Conservation (phyloP, 441 rosid species). For the Syzygium malaccense region DNA sequence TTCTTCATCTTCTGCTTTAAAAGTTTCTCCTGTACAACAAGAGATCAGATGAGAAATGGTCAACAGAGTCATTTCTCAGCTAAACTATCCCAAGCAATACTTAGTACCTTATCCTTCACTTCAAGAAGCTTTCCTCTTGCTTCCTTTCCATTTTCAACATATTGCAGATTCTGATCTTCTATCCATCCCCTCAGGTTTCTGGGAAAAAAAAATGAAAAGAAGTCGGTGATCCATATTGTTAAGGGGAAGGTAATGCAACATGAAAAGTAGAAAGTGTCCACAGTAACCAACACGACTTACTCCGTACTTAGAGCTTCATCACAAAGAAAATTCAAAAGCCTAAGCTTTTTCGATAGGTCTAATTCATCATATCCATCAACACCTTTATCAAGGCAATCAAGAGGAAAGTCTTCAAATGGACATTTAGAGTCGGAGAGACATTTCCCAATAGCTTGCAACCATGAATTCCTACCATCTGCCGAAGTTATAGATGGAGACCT, state of each 20-base stretch:
- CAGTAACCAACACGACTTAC: slow-evolving; percentile 32
- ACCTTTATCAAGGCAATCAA: slow-evolving; percentile 30
- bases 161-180: slow-evolving; percentile 38
- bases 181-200: slow-evolving; percentile 60
- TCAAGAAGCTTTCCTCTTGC: slow-evolving; percentile 40
- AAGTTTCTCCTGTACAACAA: slow-evolving; percentile 39
- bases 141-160: slow-evolving; percentile 38
- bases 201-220: not conserved
- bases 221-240: not conserved
- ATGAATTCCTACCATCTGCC: slow-evolving; percentile 30
- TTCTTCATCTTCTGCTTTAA: slow-evolving; percentile 46
- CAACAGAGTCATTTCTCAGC: not conserved
- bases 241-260: not conserved
- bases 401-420: slow-evolving; percentile 25
- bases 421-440: slow-evolving; percentile 35
- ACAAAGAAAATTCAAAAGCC: slow-evolving; percentile 66
- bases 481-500: slow-evolving; percentile 44
- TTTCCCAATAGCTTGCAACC: slow-evolving; percentile 53
- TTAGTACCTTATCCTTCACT: slow-evolving; percentile 52
- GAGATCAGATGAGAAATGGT: not conserved
- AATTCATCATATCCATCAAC: slow-evolving; percentile 43
- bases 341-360: slow-evolving; percentile 44
- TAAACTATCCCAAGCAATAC: not conserved
- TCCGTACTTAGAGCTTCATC: slow-evolving; percentile 66
- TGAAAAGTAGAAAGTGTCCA: not conserved